Evolutionary conservation across 108 stramenopile species (phyloP), one percentile per base, ranked within the genome.

Genomic region (Nitzschia sp.): DNA sequence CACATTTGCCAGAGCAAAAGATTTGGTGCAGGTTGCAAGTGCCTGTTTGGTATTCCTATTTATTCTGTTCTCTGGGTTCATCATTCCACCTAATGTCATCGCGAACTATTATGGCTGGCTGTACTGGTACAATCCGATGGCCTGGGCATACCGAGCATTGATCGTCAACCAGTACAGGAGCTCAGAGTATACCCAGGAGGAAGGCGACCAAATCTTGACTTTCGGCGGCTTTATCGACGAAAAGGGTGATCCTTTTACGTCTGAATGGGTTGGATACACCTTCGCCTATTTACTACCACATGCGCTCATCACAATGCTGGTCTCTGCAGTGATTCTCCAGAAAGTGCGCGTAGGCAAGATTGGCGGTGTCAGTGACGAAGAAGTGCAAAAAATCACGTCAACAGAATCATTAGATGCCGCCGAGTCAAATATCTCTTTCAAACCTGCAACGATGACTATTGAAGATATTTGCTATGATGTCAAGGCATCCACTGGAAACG

Each of bases 401-500:
- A 28, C 38, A 9, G 52, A 53, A 26, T 17, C 28, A 13, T n/a
- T n/a, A n/a, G 13, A 21, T 23, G 63, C 68, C 16, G 30, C 53
- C 32, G 48, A 63, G 15, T 27, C 36, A 8, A 70, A 63, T 36
- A 81, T 87, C 45, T 79, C 86, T 2, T 90, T 90, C 53, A 83
- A 67, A 26, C 89, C 89, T 8, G 84, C 83, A 16, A 82, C 86
- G 9, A 56, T 90, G 22, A 78, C 82, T 21, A 87, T 90, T 77
- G 78, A 87, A 31, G 74, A 85, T 4, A 72, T 90, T 22, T 76
- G 74, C 25, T 87, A 87, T 57, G 86, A 90, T 27, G 89, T 90
- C 11, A 72, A 63, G 58, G 75, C 86, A 50, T 90, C 89, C 16
- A 83, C 80, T 21, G 76, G 82, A 41, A 75, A 74, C 17, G 82